Percentiles rank a stretch among this genome's conserved stretches.
Conservation (phyloP, 1,284 basidiomycete species). For the Trametes polyzona region DNA sequence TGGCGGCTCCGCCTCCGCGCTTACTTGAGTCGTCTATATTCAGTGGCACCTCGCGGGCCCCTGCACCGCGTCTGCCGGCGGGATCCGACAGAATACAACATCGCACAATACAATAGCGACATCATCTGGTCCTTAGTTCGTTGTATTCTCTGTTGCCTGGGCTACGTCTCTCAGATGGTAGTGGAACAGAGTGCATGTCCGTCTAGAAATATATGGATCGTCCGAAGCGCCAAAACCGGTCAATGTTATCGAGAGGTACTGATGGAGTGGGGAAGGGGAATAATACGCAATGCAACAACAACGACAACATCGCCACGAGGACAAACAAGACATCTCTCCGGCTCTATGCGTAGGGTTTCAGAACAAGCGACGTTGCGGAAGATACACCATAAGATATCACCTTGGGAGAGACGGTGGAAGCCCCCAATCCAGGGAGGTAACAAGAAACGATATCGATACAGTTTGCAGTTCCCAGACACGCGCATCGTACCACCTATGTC, state of each 20-base stretch:
- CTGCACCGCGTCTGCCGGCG: neutral
- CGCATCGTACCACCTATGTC: conserved; percentile 26
- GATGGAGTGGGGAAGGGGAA: conserved; percentile 13
- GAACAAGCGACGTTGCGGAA: conserved; percentile 7
- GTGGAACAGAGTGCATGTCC: conserved; percentile 18
- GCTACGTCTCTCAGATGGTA: conserved; percentile 16
- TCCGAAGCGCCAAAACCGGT: conserved; percentile 18
- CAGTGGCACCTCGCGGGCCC: neutral
- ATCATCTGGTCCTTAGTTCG: neutral
- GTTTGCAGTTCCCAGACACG: conserved; percentile 4
- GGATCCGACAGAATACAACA: conserved; percentile 1
- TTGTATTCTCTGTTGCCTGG: conserved; percentile 18
- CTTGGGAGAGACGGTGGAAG: conserved; percentile 10
- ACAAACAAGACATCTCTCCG: conserved; percentile 19
- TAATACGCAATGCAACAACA: conserved; percentile 18
- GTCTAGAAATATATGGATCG: conserved; percentile 32
- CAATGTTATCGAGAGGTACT: conserved; percentile 15
- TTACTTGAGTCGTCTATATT: conserved; percentile 10
- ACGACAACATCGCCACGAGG: conserved; percentile 11
- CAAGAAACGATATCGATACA: conserved; percentile 29
- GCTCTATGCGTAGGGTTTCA: conserved; percentile 19
- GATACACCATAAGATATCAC: conserved; percentile 20
- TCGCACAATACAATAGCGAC: conserved; percentile 1
- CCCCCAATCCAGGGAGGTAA: conserved; percentile 12
- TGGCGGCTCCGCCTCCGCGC: conserved; percentile 23